phyloP scores from a whole-genome alignment of 768 basidiomycete species.

The Lentinula lateritia region DNA sequence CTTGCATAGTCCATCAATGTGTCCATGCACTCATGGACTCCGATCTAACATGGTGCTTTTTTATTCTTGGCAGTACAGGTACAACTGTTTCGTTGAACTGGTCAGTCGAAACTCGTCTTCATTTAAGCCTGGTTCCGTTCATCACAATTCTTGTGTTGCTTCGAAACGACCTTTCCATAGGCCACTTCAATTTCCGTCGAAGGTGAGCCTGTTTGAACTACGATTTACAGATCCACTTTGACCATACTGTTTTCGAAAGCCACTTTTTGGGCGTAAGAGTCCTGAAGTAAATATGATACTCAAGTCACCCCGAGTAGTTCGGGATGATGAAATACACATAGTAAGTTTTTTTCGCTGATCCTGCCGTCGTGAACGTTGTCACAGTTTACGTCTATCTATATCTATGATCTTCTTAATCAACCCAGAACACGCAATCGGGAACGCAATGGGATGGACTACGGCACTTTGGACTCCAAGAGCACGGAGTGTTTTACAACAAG shows the following conservation, averaged over 20 bases:
- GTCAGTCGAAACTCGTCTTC: constrained; percentile 21
- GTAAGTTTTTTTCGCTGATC: constrained; percentile 23
- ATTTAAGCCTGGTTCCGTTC: background rate
- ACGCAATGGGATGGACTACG: constrained; percentile 67
- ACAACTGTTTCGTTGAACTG: constrained; percentile 57
- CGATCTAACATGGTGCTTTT: background rate
- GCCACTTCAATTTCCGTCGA: constrained; percentile 64
- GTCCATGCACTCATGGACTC: too few relatives aligned
- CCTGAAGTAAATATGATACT: constrained; percentile 44
- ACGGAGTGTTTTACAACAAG: constrained; percentile 63
- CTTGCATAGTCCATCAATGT: background rate
- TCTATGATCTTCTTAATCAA: background rate
- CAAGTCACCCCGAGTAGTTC: constrained; percentile 15
- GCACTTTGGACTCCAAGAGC: constrained; percentile 48
- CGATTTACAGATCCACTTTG: background rate
- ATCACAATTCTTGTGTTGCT: background rate
- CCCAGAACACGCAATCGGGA: constrained; percentile 65
- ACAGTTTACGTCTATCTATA: background rate
- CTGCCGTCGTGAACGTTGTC: background rate
- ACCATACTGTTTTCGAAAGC: constrained; percentile 28
- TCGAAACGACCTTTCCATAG: constrained; percentile 22
- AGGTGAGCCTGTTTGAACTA: constrained; percentile 26
- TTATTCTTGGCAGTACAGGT: constrained; percentile 33
- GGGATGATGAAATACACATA: constrained; percentile 52
- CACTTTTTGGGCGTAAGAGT: constrained; percentile 47